Conservation (phyloP, 2,329 filamentous ascomycete species). For the Aureobasidium uvarum region DNA sequence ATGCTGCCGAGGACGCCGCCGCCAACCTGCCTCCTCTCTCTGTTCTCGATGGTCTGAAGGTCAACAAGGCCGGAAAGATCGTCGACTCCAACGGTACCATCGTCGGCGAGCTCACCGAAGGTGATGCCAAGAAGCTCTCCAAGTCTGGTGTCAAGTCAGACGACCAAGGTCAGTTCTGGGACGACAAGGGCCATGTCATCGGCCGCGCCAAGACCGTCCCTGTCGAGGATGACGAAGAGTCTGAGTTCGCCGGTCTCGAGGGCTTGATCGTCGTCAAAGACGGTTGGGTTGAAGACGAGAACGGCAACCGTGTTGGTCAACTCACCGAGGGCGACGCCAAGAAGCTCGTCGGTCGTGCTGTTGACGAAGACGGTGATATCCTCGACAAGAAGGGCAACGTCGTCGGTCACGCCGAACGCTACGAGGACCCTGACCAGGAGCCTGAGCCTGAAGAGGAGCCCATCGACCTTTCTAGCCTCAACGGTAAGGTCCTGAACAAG, state of each 20-base stretch:
- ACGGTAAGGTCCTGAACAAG: slow-evolving; percentile 52
- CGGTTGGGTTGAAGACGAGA: slow-evolving; percentile 51
- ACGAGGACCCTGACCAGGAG: slow-evolving; percentile 65
- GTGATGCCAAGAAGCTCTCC: slow-evolving; percentile 54
- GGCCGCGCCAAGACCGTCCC: slow-evolving; percentile 51
- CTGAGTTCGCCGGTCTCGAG: slow-evolving; percentile 52
- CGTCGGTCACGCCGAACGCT: slow-evolving; percentile 53
- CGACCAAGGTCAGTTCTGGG: slow-evolving; percentile 53
- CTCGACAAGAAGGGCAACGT: slow-evolving; percentile 55
- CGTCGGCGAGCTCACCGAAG: slow-evolving; percentile 51
- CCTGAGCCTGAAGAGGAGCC: slow-evolving; percentile 47
- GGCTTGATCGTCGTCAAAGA: slow-evolving; percentile 52
- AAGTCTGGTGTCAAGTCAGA: slow-evolving; percentile 49
- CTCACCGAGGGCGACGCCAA: slow-evolving; percentile 52
- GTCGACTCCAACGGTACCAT: slow-evolving; percentile 48
- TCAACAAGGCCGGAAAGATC: slow-evolving; percentile 54
- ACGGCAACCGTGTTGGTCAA: slow-evolving; percentile 51
- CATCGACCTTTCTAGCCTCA: slow-evolving; percentile 47
- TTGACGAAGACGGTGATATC: slow-evolving; percentile 55
- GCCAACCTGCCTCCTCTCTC: slow-evolving; percentile 48
- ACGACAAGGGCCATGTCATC: slow-evolving; percentile 54
- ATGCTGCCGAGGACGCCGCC: slow-evolving; percentile 38
- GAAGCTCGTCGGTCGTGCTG: slow-evolving; percentile 51
- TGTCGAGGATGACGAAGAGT: slow-evolving; percentile 51
- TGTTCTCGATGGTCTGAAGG: slow-evolving; percentile 49